Base-by-base conservation (phyloP, 2,329 filamentous ascomycete species). In the Exophiala alcalophila region DNA sequence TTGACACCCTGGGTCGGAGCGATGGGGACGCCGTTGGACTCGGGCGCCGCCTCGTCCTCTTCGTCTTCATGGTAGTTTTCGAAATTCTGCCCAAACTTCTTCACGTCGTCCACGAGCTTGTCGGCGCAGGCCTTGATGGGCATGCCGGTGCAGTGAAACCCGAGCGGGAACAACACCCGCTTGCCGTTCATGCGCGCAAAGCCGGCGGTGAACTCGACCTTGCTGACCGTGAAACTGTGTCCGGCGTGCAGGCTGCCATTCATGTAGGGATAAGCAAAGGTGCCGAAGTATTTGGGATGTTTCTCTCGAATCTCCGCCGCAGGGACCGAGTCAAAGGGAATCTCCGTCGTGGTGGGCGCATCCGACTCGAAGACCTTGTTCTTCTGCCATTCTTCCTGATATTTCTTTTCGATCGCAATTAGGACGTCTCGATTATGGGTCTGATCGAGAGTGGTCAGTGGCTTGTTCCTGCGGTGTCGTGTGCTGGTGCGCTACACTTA, bases 71-170 rank as follows among this genome's bases (percentile, higher is more conserved):
- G 74, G 66, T 88, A 94, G 32, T 77, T 73, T 60, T 90, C 83
- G 52, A 97, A 97, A 59, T 89, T 81, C 61, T 84, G 70, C 15
- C 92, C 92, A 60, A 97, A 98, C 69, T 84, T 74, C 67, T 86
- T 81, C 43, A 97, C 83, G 69, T 98, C 92, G 50, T 87, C 81
- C 46, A 84, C 81, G 31, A 98, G 79, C 74, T 97, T 97, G 73
- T 98, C 91, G 40, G 92, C 89, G 60, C 87, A 94, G 4, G 92
- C 90, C 69, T 96, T 96, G 73, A 98, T 98, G 31, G 90, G 89
- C 84, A 98, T 94, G 58, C 92, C 92, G 0, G 91, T 97, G 69
- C 85, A 88, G 73, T 98, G 92, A 72, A 89, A 98, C 21, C 91
- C 92, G 61, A 92, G 83, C 44, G 92, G 92, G 64, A 92, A 96